These are phyloP conservation scores for Wallacemonas sp. DNA, from an alignment of 208 protist genomes.

Conservation along the genomic window DNA sequence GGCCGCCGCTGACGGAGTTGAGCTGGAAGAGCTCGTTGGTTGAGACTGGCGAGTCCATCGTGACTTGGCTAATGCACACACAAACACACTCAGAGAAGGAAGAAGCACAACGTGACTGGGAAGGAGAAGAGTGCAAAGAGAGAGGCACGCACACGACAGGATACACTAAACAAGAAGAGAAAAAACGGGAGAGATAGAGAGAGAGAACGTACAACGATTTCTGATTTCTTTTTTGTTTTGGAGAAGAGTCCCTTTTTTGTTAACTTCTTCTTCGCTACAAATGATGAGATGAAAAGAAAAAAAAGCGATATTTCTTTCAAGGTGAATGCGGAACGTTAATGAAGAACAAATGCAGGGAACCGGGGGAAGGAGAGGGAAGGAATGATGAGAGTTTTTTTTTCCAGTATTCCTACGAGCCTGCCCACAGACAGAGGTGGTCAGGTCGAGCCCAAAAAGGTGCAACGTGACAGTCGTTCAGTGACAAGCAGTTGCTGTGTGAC, in stretches of 20 bases:
- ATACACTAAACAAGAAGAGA: background rate
- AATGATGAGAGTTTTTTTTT: too few relatives aligned
- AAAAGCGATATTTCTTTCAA: conserved; percentile 9
- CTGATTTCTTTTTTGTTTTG: too few relatives aligned
- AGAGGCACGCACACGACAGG: background rate
- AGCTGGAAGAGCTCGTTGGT: conserved; percentile 83
- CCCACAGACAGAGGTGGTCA: too few relatives aligned
- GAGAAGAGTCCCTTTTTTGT: too few relatives aligned
- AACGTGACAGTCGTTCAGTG: too few relatives aligned
- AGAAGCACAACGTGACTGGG: background rate
- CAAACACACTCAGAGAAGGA: conserved; percentile 2
- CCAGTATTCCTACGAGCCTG: too few relatives aligned
- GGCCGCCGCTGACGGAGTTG: conserved; percentile 87
- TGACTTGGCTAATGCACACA: background rate
- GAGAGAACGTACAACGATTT: conserved; percentile 4
- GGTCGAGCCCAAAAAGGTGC: too few relatives aligned
- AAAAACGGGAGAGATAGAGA: too few relatives aligned
- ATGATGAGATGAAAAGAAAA: conserved; percentile 10
- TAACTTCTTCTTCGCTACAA: background rate
- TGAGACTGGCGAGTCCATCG: conserved; percentile 58
- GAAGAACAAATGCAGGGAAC: background rate
- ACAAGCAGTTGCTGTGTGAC: too few relatives aligned
- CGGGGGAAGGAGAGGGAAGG: background rate
- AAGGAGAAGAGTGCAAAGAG: conserved; percentile 6
- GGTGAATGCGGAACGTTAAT: background rate